phyloP scores from a whole-genome alignment of 2,329 filamentous ascomycete genomes.

The Tolypocladium cylindrosporum region DNA sequence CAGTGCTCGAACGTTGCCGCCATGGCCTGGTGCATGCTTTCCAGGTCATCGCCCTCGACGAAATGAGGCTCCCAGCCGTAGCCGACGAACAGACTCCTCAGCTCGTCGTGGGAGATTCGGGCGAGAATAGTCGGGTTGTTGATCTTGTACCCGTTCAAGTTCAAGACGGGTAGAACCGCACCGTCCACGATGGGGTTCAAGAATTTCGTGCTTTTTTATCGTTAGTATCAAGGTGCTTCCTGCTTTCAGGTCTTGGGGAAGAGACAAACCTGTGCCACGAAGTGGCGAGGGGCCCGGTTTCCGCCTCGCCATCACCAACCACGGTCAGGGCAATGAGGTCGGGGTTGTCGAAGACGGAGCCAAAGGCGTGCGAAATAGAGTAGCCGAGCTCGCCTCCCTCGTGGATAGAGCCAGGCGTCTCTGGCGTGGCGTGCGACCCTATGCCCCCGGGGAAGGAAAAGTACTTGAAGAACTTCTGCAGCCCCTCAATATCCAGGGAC shows the following conservation, averaged over 20 bases:
- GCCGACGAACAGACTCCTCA: constrained; percentile 58
- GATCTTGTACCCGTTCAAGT: constrained; percentile 80
- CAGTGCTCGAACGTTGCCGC: constrained; percentile 65
- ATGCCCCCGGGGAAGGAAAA: constrained; percentile 77
- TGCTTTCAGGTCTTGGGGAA: not conserved
- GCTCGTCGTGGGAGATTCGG: constrained; percentile 63
- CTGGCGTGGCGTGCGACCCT: constrained; percentile 67
- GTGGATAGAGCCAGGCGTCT: constrained; percentile 68
- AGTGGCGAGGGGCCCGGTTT: constrained; percentile 69
- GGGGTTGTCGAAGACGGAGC: constrained; percentile 65
- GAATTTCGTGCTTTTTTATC: constrained; percentile 54
- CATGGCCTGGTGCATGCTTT: constrained; percentile 76
- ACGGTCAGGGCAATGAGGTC: constrained; percentile 66
- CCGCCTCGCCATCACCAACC: constrained; percentile 73
- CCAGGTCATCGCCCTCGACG: constrained; percentile 64
- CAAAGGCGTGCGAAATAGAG: constrained; percentile 69
- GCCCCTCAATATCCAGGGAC: constrained; percentile 55
- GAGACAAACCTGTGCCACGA: constrained; percentile 53
- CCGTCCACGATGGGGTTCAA: constrained; percentile 71
- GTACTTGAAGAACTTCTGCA: constrained; percentile 71
- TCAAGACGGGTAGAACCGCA: constrained; percentile 66
- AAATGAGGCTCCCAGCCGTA: constrained; percentile 77
- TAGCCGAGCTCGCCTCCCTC: constrained; percentile 79
- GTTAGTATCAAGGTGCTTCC: not conserved
- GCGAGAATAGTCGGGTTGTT: constrained; percentile 69